phyloP scores from a whole-genome alignment of 148 eudicot genomes.

The Diospyros kaki region DNA sequence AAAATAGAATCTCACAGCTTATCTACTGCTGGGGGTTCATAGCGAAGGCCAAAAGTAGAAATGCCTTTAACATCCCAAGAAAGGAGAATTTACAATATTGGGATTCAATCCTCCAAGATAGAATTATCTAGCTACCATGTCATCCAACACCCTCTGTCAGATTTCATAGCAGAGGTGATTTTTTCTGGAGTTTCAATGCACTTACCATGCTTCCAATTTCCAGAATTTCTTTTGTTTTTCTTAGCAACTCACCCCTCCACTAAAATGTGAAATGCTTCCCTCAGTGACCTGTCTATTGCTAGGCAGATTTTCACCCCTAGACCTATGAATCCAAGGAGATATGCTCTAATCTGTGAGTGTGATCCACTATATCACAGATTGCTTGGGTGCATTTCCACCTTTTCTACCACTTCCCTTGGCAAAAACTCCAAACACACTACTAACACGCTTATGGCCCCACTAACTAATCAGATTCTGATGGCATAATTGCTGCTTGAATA shows the following conservation, averaged over 20 bases:
- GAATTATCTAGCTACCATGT: slow-evolving; percentile 39
- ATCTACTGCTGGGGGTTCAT: slow-evolving; percentile 39
- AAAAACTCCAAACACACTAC: slow-evolving; percentile 42
- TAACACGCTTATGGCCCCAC: slow-evolving; percentile 55
- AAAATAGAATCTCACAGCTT: slow-evolving; percentile 39
- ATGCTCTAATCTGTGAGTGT: slow-evolving; percentile 48
- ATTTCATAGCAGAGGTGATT: slow-evolving; percentile 8
- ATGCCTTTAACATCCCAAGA: slow-evolving; percentile 36
- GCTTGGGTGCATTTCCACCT: slow-evolving; percentile 52
- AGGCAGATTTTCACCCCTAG: slow-evolving; percentile 49
- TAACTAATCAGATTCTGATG: slow-evolving; percentile 38
- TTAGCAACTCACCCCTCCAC: slow-evolving; percentile 41
- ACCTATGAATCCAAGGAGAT: slow-evolving; percentile 51
- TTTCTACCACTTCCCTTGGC: slow-evolving; percentile 51
- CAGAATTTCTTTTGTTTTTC: slow-evolving; percentile 34
- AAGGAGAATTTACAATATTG: slow-evolving; percentile 30
- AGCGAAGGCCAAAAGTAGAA: slow-evolving; percentile 43
- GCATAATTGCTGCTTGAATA: slow-evolving; percentile 24
- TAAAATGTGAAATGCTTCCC: slow-evolving; percentile 36
- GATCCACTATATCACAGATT: slow-evolving; percentile 44
- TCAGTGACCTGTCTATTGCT: slow-evolving; percentile 44
- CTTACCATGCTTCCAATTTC: slow-evolving; percentile 27
- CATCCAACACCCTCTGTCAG: slow-evolving; percentile 40
- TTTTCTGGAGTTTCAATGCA: slow-evolving; percentile 9
- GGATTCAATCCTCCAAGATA: slow-evolving; percentile 41